Percentiles rank a stretch among this genome's conserved stretches.
Conservation (phyloP, 768 basidiomycete genomes). For the Agaricus blazei region DNA sequence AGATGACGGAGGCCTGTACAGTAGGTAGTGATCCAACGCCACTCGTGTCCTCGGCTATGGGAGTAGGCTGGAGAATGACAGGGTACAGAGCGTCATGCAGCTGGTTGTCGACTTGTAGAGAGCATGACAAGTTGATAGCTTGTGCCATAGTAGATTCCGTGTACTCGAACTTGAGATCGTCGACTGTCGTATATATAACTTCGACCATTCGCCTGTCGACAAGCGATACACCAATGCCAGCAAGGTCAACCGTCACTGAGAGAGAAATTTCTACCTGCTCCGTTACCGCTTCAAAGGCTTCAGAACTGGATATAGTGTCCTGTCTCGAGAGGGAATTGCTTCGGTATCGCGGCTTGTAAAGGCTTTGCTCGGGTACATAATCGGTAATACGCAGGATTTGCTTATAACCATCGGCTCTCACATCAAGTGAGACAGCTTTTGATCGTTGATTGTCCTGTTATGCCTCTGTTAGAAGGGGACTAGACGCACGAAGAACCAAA, state of each 20-base stretch:
- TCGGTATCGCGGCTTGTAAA: conserved; percentile 77
- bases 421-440: conserved; percentile 81
- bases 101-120: conserved; percentile 97
- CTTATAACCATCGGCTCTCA: conserved; percentile 81
- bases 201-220: conserved; percentile 85
- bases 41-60: conserved; percentile 69
- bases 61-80: conserved; percentile 91
- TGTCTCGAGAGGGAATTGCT: conserved; percentile 44
- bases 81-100: conserved; percentile 94
- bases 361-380: conserved; percentile 78
- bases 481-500: conserved; percentile 5
- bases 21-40: conserved; percentile 83
- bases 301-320: conserved; percentile 68
- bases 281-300: conserved; percentile 81
- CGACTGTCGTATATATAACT: conserved; percentile 82
- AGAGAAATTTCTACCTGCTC: conserved; percentile 68
- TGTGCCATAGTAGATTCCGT: conserved; percentile 74
- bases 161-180: conserved; percentile 80
- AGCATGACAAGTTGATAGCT: conserved; percentile 73
- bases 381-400: conserved; percentile 85
- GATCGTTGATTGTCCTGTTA: conserved; percentile 48
- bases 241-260: conserved; percentile 67
- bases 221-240: conserved; percentile 89
- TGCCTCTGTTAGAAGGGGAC: background rate
- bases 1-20: conserved; percentile 80